Conservation (phyloP, 495 filamentous ascomycete genomes). For the Xylaria nigripes region DNA sequence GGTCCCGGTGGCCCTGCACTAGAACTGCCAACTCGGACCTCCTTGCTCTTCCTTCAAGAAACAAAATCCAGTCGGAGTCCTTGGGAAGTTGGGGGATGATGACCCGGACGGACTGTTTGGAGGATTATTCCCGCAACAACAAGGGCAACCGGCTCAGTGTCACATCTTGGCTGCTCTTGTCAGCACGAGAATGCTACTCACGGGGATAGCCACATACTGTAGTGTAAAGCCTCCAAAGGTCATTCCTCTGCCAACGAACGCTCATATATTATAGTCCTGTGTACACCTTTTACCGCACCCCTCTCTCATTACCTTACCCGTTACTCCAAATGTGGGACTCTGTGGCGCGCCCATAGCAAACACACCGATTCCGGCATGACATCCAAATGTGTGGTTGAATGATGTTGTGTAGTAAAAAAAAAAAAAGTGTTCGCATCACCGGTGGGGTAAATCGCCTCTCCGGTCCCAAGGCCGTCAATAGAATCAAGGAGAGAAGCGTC, state of each 20-base stretch:
- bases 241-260: neutral
- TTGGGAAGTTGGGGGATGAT: neutral
- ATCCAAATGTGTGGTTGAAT: too few species aligned
- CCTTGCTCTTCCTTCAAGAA: neutral
- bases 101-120: neutral
- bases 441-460: too few species aligned
- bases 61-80: neutral
- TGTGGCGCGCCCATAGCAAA: too few species aligned
- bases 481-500: too few species aligned
- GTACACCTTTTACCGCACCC: neutral
- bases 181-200: neutral
- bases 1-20: too few species aligned
- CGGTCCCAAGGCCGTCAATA: too few species aligned
- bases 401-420: too few species aligned
- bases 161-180: neutral
- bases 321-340: too few species aligned
- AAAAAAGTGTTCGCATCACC: too few species aligned
- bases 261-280: neutral
- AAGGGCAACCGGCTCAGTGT: neutral
- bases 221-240: neutral
- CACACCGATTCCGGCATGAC: too few species aligned
- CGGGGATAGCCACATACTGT: neutral
- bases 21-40: neutral
- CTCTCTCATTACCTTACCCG: too few species aligned
- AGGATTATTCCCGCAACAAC: neutral